Evolutionary conservation across 805 yeast species (phyloP), one percentile per base, ranked within the genome.

Genomic region (Ogataea neopini): DNA sequence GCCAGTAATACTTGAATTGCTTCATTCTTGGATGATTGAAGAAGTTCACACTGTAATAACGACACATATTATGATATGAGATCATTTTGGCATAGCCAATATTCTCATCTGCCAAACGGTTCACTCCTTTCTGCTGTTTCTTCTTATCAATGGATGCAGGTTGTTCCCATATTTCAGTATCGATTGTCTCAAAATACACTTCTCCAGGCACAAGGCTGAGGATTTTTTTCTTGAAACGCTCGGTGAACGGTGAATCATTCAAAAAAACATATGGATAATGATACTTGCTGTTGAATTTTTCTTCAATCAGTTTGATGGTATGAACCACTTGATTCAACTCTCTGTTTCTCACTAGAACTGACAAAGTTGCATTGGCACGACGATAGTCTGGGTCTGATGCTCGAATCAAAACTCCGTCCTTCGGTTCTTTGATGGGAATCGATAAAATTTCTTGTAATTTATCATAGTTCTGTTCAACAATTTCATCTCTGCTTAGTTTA

Each of bases 41-140:
- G 58, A 87, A 85, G 48, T 67, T 68, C 10, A 79, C 80, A 42
- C 85, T 80, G 62, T 86, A 86, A 65, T 83, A 88, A 20, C 96
- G 75, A 62, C 96, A 88, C 96, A 88, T 88, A 59, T 86, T 84
- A 59, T 86, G 95, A 58, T 88, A 88, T 0, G 90, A 83, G 17
- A 61, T 64, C 64, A 69, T 71, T 17, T 71, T 71, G 2, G 90
- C 88, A 61, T 86, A 85, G 4, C 82, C 85, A 60, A 75, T 71
- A 11, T 70, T 75, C 48, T 66, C 59, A 1, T 44, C 22, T 4
- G 49, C 58, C 53, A 79, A 49, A 6, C 51, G 40, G 11, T 68
- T 57, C 74, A 75, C 71, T 7, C 67, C 70, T 23, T 58, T 47
- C 2, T 39, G 40, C 54, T 74, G 75, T 40, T 54, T 62, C 5